A percentile compares a stretch with the other conserved stretches of the same genome.
These are phyloP conservation scores for Aureobasidium leucospermi DNA, from an alignment of 2,329 filamentous ascomycete species.

Conservation along the genomic window DNA sequence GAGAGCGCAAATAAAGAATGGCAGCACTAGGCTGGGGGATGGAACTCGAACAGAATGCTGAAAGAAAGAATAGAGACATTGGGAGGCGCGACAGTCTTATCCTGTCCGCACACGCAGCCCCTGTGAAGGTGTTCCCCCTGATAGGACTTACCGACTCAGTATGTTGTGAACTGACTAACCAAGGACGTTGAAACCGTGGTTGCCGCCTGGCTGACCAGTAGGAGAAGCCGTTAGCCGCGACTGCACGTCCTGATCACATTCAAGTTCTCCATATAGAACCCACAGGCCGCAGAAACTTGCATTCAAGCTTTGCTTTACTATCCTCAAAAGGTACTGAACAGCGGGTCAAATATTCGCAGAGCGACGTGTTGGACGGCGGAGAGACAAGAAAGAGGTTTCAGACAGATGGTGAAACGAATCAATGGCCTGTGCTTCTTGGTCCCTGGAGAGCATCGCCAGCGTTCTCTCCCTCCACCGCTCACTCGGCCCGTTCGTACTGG, in stretches of 20 bases:
- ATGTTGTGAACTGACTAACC: neutral
- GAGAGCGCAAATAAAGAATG: constrained; percentile 13
- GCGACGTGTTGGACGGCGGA: neutral
- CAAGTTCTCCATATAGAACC: neutral
- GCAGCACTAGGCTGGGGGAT: constrained; percentile 12
- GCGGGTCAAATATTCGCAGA: neutral
- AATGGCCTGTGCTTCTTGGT: neutral
- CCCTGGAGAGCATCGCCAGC: constrained; percentile 5
- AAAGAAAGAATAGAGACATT: constrained; percentile 1
- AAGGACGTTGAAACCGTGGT: constrained; percentile 8
- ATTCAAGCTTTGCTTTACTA: neutral
- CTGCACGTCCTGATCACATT: neutral
- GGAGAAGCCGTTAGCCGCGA: constrained; percentile 3
- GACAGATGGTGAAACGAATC: constrained; percentile 1
- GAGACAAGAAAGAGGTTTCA: neutral
- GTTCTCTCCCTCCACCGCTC: neutral
- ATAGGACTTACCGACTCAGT: constrained; percentile 8
- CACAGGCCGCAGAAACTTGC: neutral
- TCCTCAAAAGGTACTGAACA: neutral
- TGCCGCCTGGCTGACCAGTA: constrained; percentile 11
- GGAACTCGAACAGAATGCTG: constrained; percentile 7
- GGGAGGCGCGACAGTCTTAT: neutral
- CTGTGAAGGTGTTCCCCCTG: neutral
- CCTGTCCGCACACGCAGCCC: neutral
- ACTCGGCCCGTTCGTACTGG: constrained; percentile 1